Conservation (phyloP, 2,329 filamentous ascomycete genomes). For the Graphium sp. region DNA sequence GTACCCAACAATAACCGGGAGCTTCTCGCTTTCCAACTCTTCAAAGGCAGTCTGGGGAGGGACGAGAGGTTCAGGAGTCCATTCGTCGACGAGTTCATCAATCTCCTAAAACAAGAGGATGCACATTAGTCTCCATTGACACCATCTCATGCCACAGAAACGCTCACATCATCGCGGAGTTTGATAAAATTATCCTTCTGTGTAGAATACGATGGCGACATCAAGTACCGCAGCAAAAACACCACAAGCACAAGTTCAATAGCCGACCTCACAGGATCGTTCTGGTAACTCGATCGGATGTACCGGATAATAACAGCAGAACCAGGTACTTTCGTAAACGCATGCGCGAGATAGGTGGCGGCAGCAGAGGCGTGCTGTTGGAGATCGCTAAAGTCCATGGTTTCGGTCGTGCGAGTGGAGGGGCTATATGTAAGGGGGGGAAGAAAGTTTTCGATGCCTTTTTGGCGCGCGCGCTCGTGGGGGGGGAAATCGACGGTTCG, state of each 20-base stretch:
- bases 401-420: neutral
- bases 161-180: constrained; percentile 55
- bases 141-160: too few relatives aligned
- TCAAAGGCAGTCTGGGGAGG: constrained; percentile 57
- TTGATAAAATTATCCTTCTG: constrained; percentile 80
- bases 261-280: constrained; percentile 84
- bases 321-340: constrained; percentile 82
- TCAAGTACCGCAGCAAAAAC: constrained; percentile 85
- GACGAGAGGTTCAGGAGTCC: constrained; percentile 87
- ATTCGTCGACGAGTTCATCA: constrained; percentile 91
- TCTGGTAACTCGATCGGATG: constrained; percentile 92
- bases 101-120: constrained; percentile 53
- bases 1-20: constrained; percentile 79
- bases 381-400: constrained; percentile 48
- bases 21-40: constrained; percentile 65
- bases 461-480: too few relatives aligned
- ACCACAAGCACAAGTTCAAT: constrained; percentile 88
- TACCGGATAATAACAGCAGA: constrained; percentile 91
- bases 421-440: neutral
- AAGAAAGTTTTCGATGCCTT: neutral
- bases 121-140: too few relatives aligned
- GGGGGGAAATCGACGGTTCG: too few relatives aligned
- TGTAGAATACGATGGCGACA: constrained; percentile 85
- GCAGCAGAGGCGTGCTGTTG: constrained; percentile 34
- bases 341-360: constrained; percentile 34